Base-by-base conservation (phyloP, 345 rosid species). In the Rhodamnia rubescens region DNA sequence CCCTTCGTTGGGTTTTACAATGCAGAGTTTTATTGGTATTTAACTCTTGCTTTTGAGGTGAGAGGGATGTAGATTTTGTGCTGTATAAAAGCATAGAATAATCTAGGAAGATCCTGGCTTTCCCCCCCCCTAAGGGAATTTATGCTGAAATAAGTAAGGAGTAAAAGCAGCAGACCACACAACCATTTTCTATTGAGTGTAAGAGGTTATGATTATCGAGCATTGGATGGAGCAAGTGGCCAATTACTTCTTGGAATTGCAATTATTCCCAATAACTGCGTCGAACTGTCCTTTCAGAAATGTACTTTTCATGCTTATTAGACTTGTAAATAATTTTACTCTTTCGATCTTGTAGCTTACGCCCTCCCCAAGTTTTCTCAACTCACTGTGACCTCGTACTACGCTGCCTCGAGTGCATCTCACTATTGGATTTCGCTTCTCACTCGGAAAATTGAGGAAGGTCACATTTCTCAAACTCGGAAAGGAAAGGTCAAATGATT, bases 321-420 rank as follows among this genome's bases (percentile, higher is more conserved):
- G 54, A 81, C 54, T 24, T 81, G 83, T 24, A 47, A 81, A 24
- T 47, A 49, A 81, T 8, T 22, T 47, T 24, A 18, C 54, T 81
- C 55, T 81, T 47, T 47, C 0, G 55, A 13, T 81, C 83, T 81
- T 47, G 86, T 85, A 97, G 99, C 95, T 82, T 94, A 93, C 88
- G 96, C 92, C 42, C 94, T 97, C 86, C 99, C 98, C 20, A 88
- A 90, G 93, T 97, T 95, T 90, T 86, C 96, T 86, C 98, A 95
- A 85, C 94, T 96, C 88, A 91, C 93, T 8, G 98, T 94, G 84
- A 94, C 98, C 32, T 95, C 99, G 26, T 96, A 95, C 88, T 97
- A 95, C 81, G 94, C 98, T 86, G 91, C 99, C 85, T 94, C 98
- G 80, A 97, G 99, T 89, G 98, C 94, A 50, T 94, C 99, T 75